These are phyloP conservation scores for Hibiscus syriacus DNA, from an alignment of 345 rosid genomes.

Conservation along the genomic window DNA sequence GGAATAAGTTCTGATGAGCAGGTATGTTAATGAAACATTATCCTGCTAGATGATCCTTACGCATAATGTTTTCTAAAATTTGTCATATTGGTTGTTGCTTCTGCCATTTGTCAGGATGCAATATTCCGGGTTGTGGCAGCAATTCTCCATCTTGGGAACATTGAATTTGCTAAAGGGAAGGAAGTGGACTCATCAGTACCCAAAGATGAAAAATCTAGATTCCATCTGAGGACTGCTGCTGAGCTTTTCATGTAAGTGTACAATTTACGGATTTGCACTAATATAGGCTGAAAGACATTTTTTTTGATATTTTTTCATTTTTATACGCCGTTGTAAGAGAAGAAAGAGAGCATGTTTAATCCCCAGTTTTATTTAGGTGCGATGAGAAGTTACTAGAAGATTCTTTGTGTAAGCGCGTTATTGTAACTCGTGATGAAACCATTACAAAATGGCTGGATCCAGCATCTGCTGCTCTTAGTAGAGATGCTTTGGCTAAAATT, in stretches of 20 bases:
- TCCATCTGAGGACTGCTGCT: constrained; percentile 80
- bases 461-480: constrained; percentile 66
- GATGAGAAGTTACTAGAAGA: constrained; percentile 84
- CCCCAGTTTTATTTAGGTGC: constrained; percentile 48
- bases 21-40: constrained; percentile 39
- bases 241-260: constrained; percentile 74
- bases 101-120: constrained; percentile 48
- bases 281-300: background rate
- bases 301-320: background rate
- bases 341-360: constrained; percentile 6
- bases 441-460: constrained; percentile 97
- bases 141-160: constrained; percentile 87
- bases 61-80: constrained; percentile 7
- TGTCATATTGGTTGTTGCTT: constrained; percentile 1
- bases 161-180: constrained; percentile 87
- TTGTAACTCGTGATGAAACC: constrained; percentile 96
- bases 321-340: background rate
- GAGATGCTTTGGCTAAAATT: constrained; percentile 95
- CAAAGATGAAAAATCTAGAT: constrained; percentile 80
- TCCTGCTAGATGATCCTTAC: constrained; percentile 11
- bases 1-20: constrained; percentile 86
- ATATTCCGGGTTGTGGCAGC: constrained; percentile 93
- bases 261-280: constrained; percentile 7
- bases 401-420: constrained; percentile 94
- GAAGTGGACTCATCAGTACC: constrained; percentile 87